phyloP scores from a whole-genome alignment of 306 rosid species.

The Cucumis hystrix region DNA sequence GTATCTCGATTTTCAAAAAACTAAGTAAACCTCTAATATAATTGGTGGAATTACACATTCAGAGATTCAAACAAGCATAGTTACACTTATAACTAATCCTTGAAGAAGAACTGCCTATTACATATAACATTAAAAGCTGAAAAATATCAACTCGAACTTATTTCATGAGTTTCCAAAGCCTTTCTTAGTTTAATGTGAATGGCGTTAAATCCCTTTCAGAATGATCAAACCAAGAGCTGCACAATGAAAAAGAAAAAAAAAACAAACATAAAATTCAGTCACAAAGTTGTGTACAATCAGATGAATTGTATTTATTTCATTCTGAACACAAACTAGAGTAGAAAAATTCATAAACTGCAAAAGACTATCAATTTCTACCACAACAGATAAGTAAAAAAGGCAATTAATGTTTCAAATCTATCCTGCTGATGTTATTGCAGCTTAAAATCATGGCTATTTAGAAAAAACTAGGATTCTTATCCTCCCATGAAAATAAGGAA shows the following conservation, averaged over 20 bases:
- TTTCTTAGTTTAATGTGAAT: not conserved
- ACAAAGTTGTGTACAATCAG: not conserved
- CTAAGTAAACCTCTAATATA: too few relatives aligned
- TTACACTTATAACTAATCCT: too few relatives aligned
- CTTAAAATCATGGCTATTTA: not conserved
- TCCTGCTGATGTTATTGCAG: not conserved
- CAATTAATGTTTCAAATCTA: not conserved
- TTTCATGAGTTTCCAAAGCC: not conserved
- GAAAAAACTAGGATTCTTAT: not conserved
- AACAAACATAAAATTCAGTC: not conserved
- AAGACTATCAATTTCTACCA: not conserved
- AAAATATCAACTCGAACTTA: not conserved
- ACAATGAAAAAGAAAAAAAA: not conserved
- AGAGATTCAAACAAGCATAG: too few relatives aligned
- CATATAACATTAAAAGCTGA: not conserved
- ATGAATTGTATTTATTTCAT: not conserved
- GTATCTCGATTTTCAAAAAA: too few relatives aligned
- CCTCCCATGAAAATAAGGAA: too few relatives aligned
- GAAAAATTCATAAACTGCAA: not conserved
- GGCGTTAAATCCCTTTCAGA: not conserved
- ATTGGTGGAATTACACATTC: too few relatives aligned
- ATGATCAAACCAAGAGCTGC: not conserved
- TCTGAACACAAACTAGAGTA: not conserved
- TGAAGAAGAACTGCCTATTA: not conserved
- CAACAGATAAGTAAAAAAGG: not conserved